Conservation (phyloP, 495 filamentous ascomycete species). For the Oidiodendron maius region DNA sequence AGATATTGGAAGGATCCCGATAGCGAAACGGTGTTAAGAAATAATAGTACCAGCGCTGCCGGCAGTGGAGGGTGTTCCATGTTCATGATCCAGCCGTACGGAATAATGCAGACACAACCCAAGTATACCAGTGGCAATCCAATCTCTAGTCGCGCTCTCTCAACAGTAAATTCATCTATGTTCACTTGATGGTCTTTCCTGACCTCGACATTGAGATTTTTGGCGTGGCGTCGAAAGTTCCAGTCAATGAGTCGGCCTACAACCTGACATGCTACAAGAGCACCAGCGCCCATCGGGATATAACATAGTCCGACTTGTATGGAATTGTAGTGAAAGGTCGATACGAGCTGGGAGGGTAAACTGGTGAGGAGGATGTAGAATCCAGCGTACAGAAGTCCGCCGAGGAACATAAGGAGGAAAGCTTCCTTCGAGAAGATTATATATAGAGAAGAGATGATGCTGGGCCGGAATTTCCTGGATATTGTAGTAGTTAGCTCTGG, state of each 20-base stretch:
- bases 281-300: slow-evolving; percentile 54
- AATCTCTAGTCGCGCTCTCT: slow-evolving; percentile 52
- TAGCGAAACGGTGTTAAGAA: not conserved
- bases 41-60: not conserved
- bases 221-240: slow-evolving; percentile 44
- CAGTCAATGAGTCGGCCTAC: slow-evolving; percentile 47
- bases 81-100: slow-evolving; percentile 52
- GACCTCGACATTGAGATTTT: slow-evolving; percentile 33
- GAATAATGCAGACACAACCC: slow-evolving; percentile 28
- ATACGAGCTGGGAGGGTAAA: slow-evolving; percentile 39
- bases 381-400: slow-evolving; percentile 49
- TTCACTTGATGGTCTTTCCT: slow-evolving; percentile 39
- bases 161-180: slow-evolving; percentile 53
- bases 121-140: slow-evolving; percentile 44
- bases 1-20: not conserved
- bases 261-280: slow-evolving; percentile 50
- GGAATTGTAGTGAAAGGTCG: slow-evolving; percentile 52
- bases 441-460: slow-evolving; percentile 51
- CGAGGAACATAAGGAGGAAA: slow-evolving; percentile 47
- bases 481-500: too few species aligned
- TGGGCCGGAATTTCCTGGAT: too few species aligned
- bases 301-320: slow-evolving; percentile 54
- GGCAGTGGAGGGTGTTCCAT: not conserved
- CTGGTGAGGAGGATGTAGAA: slow-evolving; percentile 53
- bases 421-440: slow-evolving; percentile 58